Evolutionary conservation across 2,329 filamentous ascomycete genomes (phyloP).

Genomic region (Colletotrichum acutatum): DNA sequence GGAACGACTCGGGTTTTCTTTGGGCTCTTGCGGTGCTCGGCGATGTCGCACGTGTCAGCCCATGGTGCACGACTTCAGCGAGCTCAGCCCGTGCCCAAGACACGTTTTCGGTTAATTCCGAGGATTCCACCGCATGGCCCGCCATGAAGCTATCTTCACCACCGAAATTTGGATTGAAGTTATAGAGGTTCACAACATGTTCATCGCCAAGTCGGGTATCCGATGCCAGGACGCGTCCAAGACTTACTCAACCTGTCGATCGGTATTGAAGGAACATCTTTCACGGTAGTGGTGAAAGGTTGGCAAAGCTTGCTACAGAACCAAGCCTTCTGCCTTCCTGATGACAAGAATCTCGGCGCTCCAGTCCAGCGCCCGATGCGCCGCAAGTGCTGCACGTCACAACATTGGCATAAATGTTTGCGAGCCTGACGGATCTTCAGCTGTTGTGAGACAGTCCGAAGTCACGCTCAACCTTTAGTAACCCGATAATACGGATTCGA

Average conservation of each 20-base stretch:
- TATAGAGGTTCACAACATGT: not conserved
- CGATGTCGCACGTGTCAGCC: not conserved
- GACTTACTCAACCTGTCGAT: slow-evolving; percentile 15
- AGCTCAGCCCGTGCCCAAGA: not conserved
- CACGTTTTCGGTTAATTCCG: too few relatives aligned
- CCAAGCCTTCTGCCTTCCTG: slow-evolving; percentile 7
- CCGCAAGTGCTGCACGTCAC: slow-evolving; percentile 8
- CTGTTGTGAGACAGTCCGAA: not conserved
- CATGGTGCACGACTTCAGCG: not conserved
- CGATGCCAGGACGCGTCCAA: slow-evolving; percentile 32
- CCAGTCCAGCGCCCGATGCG: not conserved
- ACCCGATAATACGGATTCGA: slow-evolving; percentile 1
- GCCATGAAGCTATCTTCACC: not conserved
- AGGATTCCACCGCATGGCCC: not conserved
- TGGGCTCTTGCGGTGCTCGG: not conserved
- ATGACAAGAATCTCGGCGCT: slow-evolving; percentile 22
- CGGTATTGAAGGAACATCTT: not conserved
- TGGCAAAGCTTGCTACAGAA: slow-evolving; percentile 18
- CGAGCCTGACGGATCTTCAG: slow-evolving; percentile 6
- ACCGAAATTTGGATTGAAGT: slow-evolving; percentile 2
- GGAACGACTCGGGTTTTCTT: not conserved
- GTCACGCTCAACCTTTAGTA: not conserved
- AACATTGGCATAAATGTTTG: slow-evolving; percentile 6
- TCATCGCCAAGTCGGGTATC: slow-evolving; percentile 18
- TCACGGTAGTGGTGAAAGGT: slow-evolving; percentile 3